phyloP scores from a whole-genome alignment of 148 eudicot genomes.

The Salicornia ramosissima region DNA sequence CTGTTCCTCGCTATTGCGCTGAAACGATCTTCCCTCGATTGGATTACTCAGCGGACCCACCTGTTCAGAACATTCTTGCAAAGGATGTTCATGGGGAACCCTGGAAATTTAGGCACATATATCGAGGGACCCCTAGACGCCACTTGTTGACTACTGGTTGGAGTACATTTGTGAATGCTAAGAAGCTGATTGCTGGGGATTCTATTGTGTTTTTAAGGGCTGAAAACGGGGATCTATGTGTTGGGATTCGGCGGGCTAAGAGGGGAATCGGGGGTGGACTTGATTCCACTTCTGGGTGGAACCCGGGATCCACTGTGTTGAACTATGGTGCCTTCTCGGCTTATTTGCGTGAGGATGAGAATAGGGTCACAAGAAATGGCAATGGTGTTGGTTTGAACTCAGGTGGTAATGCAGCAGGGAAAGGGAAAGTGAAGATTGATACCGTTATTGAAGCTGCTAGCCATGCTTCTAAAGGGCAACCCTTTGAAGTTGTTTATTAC shows the following conservation, averaged over 20 bases:
- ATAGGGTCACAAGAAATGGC: conserved; percentile 39
- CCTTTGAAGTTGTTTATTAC: conserved; percentile 79
- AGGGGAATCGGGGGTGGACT: conserved; percentile 62
- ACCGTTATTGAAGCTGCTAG: conserved; percentile 62
- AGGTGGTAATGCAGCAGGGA: conserved; percentile 26
- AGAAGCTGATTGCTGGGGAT: conserved; percentile 90
- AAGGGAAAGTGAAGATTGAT: conserved; percentile 57
- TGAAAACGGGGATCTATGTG: conserved; percentile 83
- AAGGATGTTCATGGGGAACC: conserved; percentile 93
- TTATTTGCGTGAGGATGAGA: conserved; percentile 61
- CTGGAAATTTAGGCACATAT: conserved; percentile 91
- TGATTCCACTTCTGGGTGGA: conserved; percentile 68
- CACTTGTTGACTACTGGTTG: conserved; percentile 93
- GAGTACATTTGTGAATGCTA: conserved; percentile 94
- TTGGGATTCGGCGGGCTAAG: conserved; percentile 81
- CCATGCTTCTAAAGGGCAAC: conserved; percentile 54
- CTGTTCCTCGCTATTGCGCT: conserved; percentile 91
- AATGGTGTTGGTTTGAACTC: conserved; percentile 28
- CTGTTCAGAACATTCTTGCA: conserved; percentile 80
- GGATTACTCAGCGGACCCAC: conserved; percentile 82
- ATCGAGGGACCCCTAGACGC: conserved; percentile 86
- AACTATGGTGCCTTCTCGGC: conserved; percentile 67
- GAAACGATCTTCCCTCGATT: conserved; percentile 87
- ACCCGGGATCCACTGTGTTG: conserved; percentile 42
- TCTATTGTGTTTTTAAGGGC: conserved; percentile 88